Percentiles rank a stretch among this genome's conserved stretches.
Evolutionary conservation across 768 basidiomycete genomes (phyloP).

Genomic region (Amanita muscaria): DNA sequence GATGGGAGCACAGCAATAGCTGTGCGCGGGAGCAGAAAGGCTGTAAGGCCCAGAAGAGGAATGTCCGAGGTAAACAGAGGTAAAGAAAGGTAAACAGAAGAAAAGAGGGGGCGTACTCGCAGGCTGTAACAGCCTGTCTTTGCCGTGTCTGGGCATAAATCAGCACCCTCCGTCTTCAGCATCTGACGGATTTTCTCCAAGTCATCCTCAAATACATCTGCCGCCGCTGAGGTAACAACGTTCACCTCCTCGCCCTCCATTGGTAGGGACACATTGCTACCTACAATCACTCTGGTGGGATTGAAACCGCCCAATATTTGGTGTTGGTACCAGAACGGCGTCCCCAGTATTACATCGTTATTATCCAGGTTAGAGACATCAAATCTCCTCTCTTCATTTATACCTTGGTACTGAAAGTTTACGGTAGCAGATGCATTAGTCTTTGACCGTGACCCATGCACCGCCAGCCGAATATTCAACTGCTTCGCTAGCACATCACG

Average conservation of each 20-base stretch:
- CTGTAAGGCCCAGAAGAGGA: too few relatives aligned
- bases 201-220: constrained; percentile 1
- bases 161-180: background rate
- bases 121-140: too few relatives aligned
- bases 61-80: too few relatives aligned
- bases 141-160: constrained; percentile 6
- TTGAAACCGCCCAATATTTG: constrained; percentile 19
- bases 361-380: constrained; percentile 29
- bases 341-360: constrained; percentile 35
- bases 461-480: constrained; percentile 29
- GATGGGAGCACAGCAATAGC: too few relatives aligned
- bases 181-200: background rate
- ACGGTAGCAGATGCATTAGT: constrained; percentile 22
- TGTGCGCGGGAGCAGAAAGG: too few relatives aligned
- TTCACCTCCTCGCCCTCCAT: too few relatives aligned
- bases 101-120: too few relatives aligned
- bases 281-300: constrained; percentile 17
- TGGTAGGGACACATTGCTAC: constrained; percentile 14
- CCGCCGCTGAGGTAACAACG: background rate
- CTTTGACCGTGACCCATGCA: constrained; percentile 31
- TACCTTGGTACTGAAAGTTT: constrained; percentile 24
- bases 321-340: constrained; percentile 29
- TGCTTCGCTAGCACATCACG: constrained; percentile 20
- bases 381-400: constrained; percentile 21
- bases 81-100: too few relatives aligned